Evolutionary conservation across 495 filamentous ascomycete genomes (phyloP).

Genomic region (Aspergillus asperescens): DNA sequence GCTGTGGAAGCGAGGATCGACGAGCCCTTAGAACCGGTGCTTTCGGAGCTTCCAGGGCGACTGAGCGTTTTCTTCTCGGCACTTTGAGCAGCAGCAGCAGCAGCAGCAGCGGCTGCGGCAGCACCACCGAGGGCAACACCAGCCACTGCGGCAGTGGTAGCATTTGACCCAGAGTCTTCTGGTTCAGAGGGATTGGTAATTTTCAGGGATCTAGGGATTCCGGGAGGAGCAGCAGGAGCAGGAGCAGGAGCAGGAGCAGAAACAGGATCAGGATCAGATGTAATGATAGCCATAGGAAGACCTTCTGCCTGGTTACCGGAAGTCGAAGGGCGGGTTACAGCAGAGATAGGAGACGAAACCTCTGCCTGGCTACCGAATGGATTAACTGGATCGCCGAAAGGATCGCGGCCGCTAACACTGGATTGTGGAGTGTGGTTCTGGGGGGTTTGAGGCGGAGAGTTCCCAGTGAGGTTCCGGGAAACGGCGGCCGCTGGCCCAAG

Average conservation of each 20-base stretch:
- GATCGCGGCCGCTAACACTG: conserved; percentile 38
- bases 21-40: conserved; percentile 18
- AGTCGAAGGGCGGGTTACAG: background rate
- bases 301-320: background rate
- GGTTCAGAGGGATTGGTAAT: conserved; percentile 11
- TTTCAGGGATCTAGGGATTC: too few relatives aligned
- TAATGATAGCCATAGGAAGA: background rate
- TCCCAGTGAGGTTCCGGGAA: conserved; percentile 36
- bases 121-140: conserved; percentile 26
- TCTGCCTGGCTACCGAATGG: conserved; percentile 50
- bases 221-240: background rate
- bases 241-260: conserved; percentile 5
- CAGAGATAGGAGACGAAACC: conserved; percentile 26
- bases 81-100: conserved; percentile 29
- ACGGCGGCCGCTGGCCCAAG: conserved; percentile 27
- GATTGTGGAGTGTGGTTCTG: conserved; percentile 33
- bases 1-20: conserved; percentile 24
- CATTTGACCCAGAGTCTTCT: conserved; percentile 23
- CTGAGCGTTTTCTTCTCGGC: conserved; percentile 31
- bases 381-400: conserved; percentile 46
- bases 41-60: conserved; percentile 17
- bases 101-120: conserved; percentile 34
- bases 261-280: background rate
- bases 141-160: conserved; percentile 35
- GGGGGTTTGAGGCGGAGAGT: conserved; percentile 33